These are phyloP conservation scores for Geosmithia morbida DNA, from an alignment of 2,329 filamentous ascomycete species.

Conservation along the genomic window DNA sequence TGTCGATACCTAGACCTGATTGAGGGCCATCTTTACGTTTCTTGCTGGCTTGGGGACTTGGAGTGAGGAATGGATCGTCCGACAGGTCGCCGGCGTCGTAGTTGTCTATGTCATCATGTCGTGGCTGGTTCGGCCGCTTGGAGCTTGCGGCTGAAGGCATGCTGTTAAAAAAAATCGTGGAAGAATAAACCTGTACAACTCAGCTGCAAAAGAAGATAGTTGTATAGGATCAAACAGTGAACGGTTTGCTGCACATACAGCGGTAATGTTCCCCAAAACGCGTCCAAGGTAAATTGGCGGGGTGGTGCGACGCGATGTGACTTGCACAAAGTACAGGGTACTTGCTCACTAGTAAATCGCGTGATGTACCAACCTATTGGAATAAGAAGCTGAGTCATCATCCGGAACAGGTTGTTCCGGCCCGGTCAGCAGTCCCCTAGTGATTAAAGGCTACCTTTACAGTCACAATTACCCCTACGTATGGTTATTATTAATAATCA, in stretches of 20 bases:
- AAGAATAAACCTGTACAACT: neutral
- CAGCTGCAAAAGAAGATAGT: neutral
- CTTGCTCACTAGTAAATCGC: no score
- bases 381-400: no score
- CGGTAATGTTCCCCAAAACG: neutral
- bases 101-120: constrained; percentile 56
- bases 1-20: constrained; percentile 61
- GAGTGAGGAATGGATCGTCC: constrained; percentile 33
- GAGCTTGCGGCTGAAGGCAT: neutral
- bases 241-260: neutral
- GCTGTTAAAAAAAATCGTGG: neutral
- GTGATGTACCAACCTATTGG: no score
- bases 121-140: neutral
- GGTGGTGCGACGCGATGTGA: neutral
- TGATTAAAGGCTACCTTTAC: no score
- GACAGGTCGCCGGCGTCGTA: constrained; percentile 50
- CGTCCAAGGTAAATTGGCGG: neutral
- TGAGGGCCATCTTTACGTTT: constrained; percentile 28
- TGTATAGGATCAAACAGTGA: neutral
- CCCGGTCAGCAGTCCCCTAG: no score
- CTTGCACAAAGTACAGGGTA: neutral
- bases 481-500: no score
- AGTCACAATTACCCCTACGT: no score
- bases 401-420: no score
- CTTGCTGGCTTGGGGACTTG: constrained; percentile 24